These are phyloP conservation scores for Tetrahymena thermophila DNA, from an alignment of 73 alveolate genomes.

Conservation along the genomic window DNA sequence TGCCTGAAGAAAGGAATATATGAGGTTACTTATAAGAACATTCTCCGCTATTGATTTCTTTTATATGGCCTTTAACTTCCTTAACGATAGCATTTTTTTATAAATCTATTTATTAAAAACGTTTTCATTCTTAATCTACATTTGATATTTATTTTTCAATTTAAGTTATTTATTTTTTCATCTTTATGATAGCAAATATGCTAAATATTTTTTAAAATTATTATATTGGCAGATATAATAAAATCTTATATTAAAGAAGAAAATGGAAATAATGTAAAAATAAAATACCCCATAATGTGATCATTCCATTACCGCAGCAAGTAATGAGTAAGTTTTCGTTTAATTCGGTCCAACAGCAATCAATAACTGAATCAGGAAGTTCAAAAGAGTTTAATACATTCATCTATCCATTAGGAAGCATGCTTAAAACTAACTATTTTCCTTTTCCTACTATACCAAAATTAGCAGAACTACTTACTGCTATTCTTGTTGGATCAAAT, in stretches of 20 bases:
- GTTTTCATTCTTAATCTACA: background rate
- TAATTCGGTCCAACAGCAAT: conserved; percentile 81
- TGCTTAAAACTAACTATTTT: background rate
- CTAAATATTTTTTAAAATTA: no score
- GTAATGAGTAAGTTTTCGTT: conserved; percentile 70
- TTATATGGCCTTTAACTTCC: conserved; percentile 3
- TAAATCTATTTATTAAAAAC: conserved; percentile 28
- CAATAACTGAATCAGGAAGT: conserved; percentile 72
- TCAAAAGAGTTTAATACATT: conserved; percentile 1
- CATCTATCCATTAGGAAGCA: conserved; percentile 6
- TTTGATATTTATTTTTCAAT: no score
- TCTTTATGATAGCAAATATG: no score
- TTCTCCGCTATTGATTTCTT: conserved; percentile 25
- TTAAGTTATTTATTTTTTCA: no score
- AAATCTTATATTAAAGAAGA: background rate
- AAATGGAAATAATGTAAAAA: conserved; percentile 19
- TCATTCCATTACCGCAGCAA: conserved; percentile 84
- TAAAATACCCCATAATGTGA: conserved; percentile 66
- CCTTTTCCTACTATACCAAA: conserved; percentile 81
- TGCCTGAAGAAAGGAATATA: conserved; percentile 15
- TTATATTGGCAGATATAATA: no score
- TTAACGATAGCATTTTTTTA: conserved; percentile 14
- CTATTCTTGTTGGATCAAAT: conserved; percentile 60
- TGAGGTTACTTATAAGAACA: conserved; percentile 19
- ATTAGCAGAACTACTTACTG: conserved; percentile 70